These are phyloP conservation scores for Elsinoe ampelina DNA, from an alignment of 2,329 filamentous ascomycete species.

Conservation along the genomic window DNA sequence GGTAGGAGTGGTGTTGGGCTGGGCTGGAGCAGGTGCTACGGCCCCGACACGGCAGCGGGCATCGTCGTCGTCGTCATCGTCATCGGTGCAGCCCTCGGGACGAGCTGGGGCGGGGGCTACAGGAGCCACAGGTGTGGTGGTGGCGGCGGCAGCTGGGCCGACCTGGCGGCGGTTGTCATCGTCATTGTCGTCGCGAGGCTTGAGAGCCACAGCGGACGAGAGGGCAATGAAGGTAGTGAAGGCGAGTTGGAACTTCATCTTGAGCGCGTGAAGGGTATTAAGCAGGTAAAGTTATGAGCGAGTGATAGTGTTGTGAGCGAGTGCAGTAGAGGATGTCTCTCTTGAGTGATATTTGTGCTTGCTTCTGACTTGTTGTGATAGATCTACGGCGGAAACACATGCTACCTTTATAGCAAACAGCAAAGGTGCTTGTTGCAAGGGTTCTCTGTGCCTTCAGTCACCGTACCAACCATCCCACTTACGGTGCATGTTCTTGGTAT, in stretches of 20 bases:
- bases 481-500: constrained; percentile 11
- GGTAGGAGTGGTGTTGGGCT: constrained; percentile 5
- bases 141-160: neutral
- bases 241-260: constrained; percentile 9
- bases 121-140: neutral
- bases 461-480: neutral
- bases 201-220: constrained; percentile 6
- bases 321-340: neutral
- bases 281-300: neutral
- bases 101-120: neutral
- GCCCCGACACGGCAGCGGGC: neutral
- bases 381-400: neutral
- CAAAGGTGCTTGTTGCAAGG: neutral
- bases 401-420: neutral
- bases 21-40: neutral
- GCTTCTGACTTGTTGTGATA: neutral
- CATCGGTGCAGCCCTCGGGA: constrained; percentile 4
- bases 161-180: constrained; percentile 2
- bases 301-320: constrained; percentile 1
- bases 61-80: constrained; percentile 5
- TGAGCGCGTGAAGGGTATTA: neutral
- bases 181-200: constrained; percentile 6
- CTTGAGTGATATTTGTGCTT: neutral
- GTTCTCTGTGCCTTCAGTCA: neutral
- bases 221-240: constrained; percentile 8